These are phyloP conservation scores for Escallonia rubra DNA, from an alignment of 129 eudicot species.

Conservation along the genomic window DNA sequence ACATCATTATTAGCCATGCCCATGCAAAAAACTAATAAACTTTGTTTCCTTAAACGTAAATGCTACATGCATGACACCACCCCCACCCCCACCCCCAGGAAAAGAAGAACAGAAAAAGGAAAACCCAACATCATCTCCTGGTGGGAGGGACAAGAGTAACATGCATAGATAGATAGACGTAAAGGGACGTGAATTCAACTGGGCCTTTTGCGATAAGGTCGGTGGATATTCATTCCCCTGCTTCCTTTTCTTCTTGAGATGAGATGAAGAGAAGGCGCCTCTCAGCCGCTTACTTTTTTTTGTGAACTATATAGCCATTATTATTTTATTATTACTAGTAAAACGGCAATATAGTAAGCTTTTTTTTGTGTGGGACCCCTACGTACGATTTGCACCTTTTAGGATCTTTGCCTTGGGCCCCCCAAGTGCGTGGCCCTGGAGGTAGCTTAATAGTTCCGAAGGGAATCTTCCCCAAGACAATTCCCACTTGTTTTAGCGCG, in stretches of 20 bases:
- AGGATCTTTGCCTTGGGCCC: neutral
- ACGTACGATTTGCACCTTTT: conserved; percentile 1
- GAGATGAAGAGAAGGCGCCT: too few species aligned
- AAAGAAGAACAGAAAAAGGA: neutral
- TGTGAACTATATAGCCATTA: too few species aligned
- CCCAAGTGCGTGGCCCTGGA: neutral
- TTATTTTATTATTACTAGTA: neutral
- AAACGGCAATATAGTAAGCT: neutral
- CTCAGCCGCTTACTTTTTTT: neutral
- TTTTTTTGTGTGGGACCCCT: neutral
- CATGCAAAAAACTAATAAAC: too few species aligned
- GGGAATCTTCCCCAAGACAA: conserved; percentile 5
- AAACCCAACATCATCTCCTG: too few species aligned
- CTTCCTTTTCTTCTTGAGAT: neutral
- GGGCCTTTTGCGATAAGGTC: conserved; percentile 8
- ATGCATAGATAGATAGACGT: neutral
- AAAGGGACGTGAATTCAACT: neutral
- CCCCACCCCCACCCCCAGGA: too few species aligned
- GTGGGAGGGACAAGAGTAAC: neutral
- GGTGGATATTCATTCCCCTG: neutral
- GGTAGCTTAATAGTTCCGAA: neutral
- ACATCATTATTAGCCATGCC: too few species aligned
- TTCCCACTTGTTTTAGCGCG: conserved; percentile 3
- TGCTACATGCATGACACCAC: too few species aligned
- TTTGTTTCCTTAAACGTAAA: too few species aligned